phyloP scores from a whole-genome alignment of 768 basidiomycete genomes.

The Tricholoma sp. region DNA sequence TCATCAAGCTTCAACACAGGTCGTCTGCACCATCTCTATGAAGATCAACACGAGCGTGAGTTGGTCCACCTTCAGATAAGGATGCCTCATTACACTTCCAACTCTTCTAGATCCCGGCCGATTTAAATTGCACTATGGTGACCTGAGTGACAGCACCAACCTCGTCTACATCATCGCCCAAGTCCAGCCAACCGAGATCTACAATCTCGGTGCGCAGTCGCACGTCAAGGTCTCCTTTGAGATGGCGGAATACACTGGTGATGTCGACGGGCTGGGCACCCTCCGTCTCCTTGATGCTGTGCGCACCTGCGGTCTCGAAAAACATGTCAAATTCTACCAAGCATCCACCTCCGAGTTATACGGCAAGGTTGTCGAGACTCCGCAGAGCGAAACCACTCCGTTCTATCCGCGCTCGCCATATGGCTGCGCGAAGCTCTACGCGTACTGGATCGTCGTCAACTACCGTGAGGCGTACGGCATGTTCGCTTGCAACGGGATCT shows the following conservation, averaged over 20 bases:
- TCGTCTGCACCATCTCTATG: constrained; percentile 89
- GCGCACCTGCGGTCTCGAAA: constrained; percentile 91
- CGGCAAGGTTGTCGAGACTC: constrained; percentile 93
- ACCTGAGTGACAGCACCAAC: constrained; percentile 94
- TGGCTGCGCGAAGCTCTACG: constrained; percentile 92
- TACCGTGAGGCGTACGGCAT: constrained; percentile 95
- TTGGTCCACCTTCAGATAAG: constrained; percentile 7
- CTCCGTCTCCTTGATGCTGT: constrained; percentile 94
- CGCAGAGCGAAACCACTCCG: constrained; percentile 92
- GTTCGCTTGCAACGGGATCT: constrained; percentile 94
- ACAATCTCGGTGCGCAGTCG: constrained; percentile 96
- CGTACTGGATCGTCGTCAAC: constrained; percentile 87
- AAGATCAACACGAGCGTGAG: constrained; percentile 88
- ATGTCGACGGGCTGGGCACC: constrained; percentile 94
- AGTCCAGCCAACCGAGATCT: constrained; percentile 93
- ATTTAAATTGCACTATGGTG: constrained; percentile 86
- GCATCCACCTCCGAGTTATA: constrained; percentile 97
- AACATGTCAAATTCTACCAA: constrained; percentile 94
- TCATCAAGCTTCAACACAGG: constrained; percentile 98
- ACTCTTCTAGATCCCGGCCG: constrained; percentile 53
- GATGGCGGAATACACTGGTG: constrained; percentile 98
- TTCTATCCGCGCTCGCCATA: constrained; percentile 99
- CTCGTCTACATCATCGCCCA: constrained; percentile 94
- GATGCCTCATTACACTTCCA: not conserved
- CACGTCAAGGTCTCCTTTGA: constrained; percentile 99